phyloP scores from a whole-genome alignment of 441 rosid species.

The Eruca vesicaria region DNA sequence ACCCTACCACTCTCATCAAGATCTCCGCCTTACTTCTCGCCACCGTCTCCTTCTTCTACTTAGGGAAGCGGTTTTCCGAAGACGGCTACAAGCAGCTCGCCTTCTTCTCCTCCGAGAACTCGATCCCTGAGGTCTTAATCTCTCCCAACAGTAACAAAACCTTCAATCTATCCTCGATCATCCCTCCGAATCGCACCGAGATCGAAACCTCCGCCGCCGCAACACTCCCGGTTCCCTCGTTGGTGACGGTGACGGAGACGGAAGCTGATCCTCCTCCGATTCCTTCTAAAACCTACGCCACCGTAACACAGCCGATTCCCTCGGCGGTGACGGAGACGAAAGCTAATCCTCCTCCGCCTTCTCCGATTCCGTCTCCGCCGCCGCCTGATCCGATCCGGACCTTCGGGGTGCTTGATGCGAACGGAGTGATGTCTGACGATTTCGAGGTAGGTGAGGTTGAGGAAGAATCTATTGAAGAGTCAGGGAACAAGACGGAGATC shows the following conservation, averaged over 20 bases:
- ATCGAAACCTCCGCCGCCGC: constrained; percentile 3
- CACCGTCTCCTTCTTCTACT: constrained; percentile 71
- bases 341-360: constrained; percentile 5
- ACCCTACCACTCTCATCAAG: constrained; percentile 46
- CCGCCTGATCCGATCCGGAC: constrained; percentile 34
- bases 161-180: constrained; percentile 48
- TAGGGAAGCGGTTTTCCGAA: constrained; percentile 86
- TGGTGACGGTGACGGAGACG: constrained; percentile 15
- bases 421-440: constrained; percentile 83
- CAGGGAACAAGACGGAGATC: constrained; percentile 54
- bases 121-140: constrained; percentile 40
- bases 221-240: constrained; percentile 19
- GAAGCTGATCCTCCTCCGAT: constrained; percentile 9
- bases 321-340: constrained; percentile 23
- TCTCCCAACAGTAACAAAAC: constrained; percentile 60
- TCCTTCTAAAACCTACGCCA: background rate
- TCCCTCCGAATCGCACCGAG: constrained; percentile 31
- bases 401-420: constrained; percentile 77
- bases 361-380: constrained; percentile 32
- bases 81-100: constrained; percentile 58
- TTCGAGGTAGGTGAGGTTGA: constrained; percentile 88
- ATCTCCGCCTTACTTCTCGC: constrained; percentile 52
- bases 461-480: constrained; percentile 55
- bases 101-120: constrained; percentile 50
- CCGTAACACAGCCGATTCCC: constrained; percentile 7